phyloP scores from a whole-genome alignment of 345 rosid species.

The Citrus glauca region DNA sequence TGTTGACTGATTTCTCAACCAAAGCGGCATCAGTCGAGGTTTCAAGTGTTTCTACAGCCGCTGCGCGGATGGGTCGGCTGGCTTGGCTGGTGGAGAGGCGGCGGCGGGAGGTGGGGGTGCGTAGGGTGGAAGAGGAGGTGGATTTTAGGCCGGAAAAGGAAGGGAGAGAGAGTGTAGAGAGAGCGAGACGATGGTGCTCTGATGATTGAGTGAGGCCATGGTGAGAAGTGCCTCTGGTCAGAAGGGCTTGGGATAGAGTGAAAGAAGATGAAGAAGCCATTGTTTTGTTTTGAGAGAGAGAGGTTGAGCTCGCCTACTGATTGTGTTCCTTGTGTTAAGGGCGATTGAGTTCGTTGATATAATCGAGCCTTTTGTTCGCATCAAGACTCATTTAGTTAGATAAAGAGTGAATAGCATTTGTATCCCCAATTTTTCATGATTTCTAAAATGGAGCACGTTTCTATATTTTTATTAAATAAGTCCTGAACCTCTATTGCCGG shows the following conservation, averaged over 20 bases:
- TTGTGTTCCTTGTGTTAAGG: neutral
- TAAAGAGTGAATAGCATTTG: neutral
- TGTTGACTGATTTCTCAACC: slow-evolving; percentile 74
- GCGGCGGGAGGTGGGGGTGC: slow-evolving; percentile 28
- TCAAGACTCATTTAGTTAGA: neutral
- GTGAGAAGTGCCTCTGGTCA: slow-evolving; percentile 45
- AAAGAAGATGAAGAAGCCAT: slow-evolving; percentile 65
- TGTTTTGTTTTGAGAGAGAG: neutral
- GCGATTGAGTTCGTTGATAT: neutral
- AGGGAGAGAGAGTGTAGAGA: slow-evolving; percentile 39
- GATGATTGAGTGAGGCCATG: slow-evolving; percentile 37
- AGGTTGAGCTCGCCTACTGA: neutral
- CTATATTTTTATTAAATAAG: neutral
- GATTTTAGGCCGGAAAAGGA: slow-evolving; percentile 51
- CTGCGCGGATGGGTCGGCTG: slow-evolving; percentile 28
- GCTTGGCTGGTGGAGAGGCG: slow-evolving; percentile 10
- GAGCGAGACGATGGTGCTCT: slow-evolving; percentile 39
- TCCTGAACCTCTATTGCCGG: neutral
- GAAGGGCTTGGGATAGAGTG: slow-evolving; percentile 51
- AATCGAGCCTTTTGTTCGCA: neutral
- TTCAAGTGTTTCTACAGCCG: slow-evolving; percentile 53
- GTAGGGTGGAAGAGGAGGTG: slow-evolving; percentile 22
- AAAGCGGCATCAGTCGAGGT: slow-evolving; percentile 55
- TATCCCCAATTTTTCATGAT: neutral
- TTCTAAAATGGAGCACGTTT: neutral